Conservation (phyloP, 1,284 basidiomycete genomes). For the Fistulinella cinereoalba region DNA sequence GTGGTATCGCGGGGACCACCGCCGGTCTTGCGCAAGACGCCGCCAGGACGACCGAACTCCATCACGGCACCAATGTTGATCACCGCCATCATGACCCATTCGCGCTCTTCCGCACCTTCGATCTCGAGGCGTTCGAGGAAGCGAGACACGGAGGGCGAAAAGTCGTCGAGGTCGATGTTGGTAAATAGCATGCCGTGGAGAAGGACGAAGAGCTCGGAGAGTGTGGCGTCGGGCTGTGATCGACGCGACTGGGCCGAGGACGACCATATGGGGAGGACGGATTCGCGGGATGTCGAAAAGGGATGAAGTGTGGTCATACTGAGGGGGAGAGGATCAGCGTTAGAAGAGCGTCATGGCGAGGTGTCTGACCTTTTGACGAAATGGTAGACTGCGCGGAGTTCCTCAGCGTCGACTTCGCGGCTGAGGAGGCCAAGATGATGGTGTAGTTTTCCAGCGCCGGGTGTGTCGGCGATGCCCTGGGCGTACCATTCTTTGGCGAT, state of each 20-base stretch:
- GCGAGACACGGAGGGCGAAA: slow-evolving; percentile 74
- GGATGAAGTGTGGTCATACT: slow-evolving; percentile 91
- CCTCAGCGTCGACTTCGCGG: slow-evolving; percentile 78
- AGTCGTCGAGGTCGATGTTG: slow-evolving; percentile 90
- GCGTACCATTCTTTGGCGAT: slow-evolving; percentile 95
- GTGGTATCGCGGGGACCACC: slow-evolving; percentile 39
- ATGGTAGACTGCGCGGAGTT: slow-evolving; percentile 87
- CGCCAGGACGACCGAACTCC: slow-evolving; percentile 83
- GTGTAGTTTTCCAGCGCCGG: slow-evolving; percentile 89
- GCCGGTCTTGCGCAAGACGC: slow-evolving; percentile 64
- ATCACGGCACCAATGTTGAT: slow-evolving; percentile 81
- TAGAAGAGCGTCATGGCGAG: background rate
- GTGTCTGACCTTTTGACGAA: slow-evolving; percentile 93
- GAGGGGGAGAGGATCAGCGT: slow-evolving; percentile 7
- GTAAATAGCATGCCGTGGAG: slow-evolving; percentile 97
- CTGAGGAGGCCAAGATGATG: slow-evolving; percentile 92
- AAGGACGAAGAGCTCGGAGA: slow-evolving; percentile 84
- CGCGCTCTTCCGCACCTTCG: slow-evolving; percentile 76
- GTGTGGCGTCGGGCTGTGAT: slow-evolving; percentile 71
- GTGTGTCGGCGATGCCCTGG: slow-evolving; percentile 81
- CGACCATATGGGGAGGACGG: slow-evolving; percentile 84
- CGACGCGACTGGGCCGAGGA: slow-evolving; percentile 68
- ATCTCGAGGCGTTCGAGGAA: slow-evolving; percentile 86
- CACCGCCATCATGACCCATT: slow-evolving; percentile 95
- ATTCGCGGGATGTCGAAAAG: slow-evolving; percentile 83